phyloP scores from a whole-genome alignment of 148 eudicot genomes.

The Cornus suecica region DNA sequence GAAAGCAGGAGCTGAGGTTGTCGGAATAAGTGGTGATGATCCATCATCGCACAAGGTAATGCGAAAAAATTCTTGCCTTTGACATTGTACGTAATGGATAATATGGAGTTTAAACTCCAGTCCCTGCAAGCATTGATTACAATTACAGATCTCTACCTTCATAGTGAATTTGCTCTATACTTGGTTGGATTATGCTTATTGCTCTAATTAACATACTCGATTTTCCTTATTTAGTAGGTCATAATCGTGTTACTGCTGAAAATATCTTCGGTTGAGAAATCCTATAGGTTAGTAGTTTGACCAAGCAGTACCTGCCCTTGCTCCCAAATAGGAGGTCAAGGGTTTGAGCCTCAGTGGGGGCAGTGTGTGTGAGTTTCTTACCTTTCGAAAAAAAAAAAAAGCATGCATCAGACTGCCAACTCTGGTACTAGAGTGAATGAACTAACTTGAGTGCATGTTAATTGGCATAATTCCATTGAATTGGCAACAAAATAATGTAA shows the following conservation, averaged over 20 bases:
- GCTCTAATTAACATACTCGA: background rate
- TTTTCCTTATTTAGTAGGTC: background rate
- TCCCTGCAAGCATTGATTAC: background rate
- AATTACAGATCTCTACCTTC: too few species aligned
- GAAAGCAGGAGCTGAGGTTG: constrained; percentile 97
- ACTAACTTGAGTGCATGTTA: background rate
- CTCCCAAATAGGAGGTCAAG: too few species aligned
- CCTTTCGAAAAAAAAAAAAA: too few species aligned
- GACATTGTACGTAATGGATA: background rate
- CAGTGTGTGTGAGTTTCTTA: too few species aligned
- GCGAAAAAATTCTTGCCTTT: background rate
- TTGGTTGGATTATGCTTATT: background rate
- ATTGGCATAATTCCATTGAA: background rate
- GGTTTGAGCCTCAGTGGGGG: too few species aligned
- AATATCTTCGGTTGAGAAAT: background rate
- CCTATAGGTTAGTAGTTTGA: background rate
- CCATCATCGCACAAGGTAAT: constrained; percentile 86
- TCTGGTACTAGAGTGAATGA: too few species aligned
- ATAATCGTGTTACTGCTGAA: background rate
- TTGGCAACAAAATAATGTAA: background rate
- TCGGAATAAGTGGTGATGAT: constrained; percentile 93
- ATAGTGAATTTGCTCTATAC: too few species aligned
- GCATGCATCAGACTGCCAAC: background rate
- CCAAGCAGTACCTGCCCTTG: too few species aligned
- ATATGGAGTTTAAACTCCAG: background rate